phyloP scores from a whole-genome alignment of 768 basidiomycete genomes.

The Pleurotus platypus region DNA sequence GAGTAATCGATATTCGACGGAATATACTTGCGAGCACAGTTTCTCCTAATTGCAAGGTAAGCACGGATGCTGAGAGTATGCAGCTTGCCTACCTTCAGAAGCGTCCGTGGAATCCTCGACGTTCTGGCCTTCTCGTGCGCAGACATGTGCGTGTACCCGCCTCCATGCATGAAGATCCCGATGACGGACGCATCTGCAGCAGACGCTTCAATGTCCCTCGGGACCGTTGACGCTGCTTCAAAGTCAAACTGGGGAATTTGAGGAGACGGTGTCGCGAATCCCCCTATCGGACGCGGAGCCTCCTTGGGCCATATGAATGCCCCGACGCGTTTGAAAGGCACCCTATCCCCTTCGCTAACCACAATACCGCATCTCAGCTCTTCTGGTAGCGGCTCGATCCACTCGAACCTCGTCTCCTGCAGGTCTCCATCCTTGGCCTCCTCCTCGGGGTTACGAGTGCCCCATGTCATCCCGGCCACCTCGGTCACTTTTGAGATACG shows the following conservation, averaged over 20 bases:
- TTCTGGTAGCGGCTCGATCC: conserved; percentile 41
- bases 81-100: conserved; percentile 33
- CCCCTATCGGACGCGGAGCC: conserved; percentile 12
- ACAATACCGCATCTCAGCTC: conserved; percentile 39
- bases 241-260: not conserved
- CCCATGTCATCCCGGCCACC: conserved; percentile 54
- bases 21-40: conserved; percentile 31
- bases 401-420: conserved; percentile 45
- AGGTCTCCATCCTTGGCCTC: conserved; percentile 28
- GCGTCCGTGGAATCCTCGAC: conserved; percentile 43
- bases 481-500: conserved; percentile 52
- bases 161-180: conserved; percentile 52
- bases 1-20: conserved; percentile 50
- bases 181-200: conserved; percentile 29
- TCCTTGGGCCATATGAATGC: conserved; percentile 46
- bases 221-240: conserved; percentile 1
- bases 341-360: conserved; percentile 20
- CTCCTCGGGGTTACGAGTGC: conserved; percentile 40
- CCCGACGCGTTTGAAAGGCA: conserved; percentile 40
- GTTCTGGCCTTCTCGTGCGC: conserved; percentile 46
- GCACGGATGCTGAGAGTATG: not conserved
- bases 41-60: conserved; percentile 19
- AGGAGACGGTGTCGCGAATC: conserved; percentile 3
- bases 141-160: conserved; percentile 57
- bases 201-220: conserved; percentile 13